Conservation (phyloP, 352 stramenopile species). For the Globisporangium carolinianum region DNA sequence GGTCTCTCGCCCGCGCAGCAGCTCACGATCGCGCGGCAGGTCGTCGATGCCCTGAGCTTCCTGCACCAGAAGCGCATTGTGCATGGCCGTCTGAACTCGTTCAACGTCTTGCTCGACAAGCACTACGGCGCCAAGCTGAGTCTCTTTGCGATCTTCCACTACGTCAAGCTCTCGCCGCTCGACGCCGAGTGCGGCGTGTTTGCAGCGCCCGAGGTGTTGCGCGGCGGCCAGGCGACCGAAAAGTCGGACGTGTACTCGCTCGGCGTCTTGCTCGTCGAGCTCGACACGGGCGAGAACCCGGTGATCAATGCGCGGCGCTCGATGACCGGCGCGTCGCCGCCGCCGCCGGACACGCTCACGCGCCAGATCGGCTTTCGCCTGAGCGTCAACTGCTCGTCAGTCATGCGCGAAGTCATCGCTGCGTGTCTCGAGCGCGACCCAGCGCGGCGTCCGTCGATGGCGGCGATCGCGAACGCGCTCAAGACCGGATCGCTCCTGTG, state of each 20-base stretch:
- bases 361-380: conserved; percentile 50
- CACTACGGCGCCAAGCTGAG: conserved; percentile 65
- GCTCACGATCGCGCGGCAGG: conserved; percentile 58
- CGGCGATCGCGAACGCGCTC: conserved; percentile 49
- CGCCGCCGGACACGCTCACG: conserved; percentile 29
- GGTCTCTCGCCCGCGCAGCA: conserved; percentile 51
- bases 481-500: conserved; percentile 55
- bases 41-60: conserved; percentile 60
- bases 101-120: conserved; percentile 71
- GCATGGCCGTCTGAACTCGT: conserved; percentile 70
- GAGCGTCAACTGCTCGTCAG: conserved; percentile 40
- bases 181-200: conserved; percentile 65
- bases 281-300: conserved; percentile 63
- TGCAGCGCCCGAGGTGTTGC: conserved; percentile 61
- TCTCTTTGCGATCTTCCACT: conserved; percentile 74
- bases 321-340: conserved; percentile 19
- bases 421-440: conserved; percentile 57
- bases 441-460: conserved; percentile 44
- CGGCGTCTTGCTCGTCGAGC: conserved; percentile 70
- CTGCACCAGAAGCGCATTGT: conserved; percentile 65
- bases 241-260: conserved; percentile 74
- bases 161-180: conserved; percentile 61
- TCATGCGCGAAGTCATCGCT: conserved; percentile 62
- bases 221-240: conserved; percentile 60
- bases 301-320: conserved; percentile 49